phyloP scores from a whole-genome alignment of 331 rosid species.

The Saraca asoca region DNA sequence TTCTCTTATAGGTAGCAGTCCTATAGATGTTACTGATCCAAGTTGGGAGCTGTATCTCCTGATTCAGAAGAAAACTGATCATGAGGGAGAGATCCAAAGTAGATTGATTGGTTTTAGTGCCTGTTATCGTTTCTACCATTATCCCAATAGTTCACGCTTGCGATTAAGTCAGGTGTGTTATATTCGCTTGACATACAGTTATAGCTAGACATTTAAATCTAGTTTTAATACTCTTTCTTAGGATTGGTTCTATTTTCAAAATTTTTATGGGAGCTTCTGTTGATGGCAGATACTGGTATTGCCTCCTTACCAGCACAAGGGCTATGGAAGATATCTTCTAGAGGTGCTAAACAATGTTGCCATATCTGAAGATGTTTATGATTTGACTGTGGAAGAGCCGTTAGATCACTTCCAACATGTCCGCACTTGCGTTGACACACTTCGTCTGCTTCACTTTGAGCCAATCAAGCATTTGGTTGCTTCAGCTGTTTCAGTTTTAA shows the following conservation, averaged over 20 bases:
- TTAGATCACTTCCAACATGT: slow-evolving; percentile 53
- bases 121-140: slow-evolving; percentile 59
- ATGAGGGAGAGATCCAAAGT: slow-evolving; percentile 35
- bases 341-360: slow-evolving; percentile 50
- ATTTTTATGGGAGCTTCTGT: too few relatives aligned
- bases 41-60: slow-evolving; percentile 63
- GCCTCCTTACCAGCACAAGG: too few relatives aligned
- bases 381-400: slow-evolving; percentile 65
- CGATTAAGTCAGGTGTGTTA: slow-evolving; percentile 57
- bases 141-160: slow-evolving; percentile 59
- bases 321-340: too few relatives aligned
- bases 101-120: slow-evolving; percentile 56
- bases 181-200: too few relatives aligned
- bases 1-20: slow-evolving; percentile 51
- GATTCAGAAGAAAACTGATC: slow-evolving; percentile 41
- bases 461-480: slow-evolving; percentile 43
- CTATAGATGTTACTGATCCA: slow-evolving; percentile 58
- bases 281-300: too few relatives aligned
- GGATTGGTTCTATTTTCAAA: too few relatives aligned
- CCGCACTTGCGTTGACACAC: slow-evolving; percentile 53
- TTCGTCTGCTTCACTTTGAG: slow-evolving; percentile 41
- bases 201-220: too few relatives aligned
- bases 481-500: too few relatives aligned
- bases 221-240: too few relatives aligned
- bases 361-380: slow-evolving; percentile 49